Evolutionary conservation across 2,329 filamentous ascomycete genomes (phyloP), one percentile per base, ranked within the genome.

Genomic region (Bretziella fagacearum): DNA sequence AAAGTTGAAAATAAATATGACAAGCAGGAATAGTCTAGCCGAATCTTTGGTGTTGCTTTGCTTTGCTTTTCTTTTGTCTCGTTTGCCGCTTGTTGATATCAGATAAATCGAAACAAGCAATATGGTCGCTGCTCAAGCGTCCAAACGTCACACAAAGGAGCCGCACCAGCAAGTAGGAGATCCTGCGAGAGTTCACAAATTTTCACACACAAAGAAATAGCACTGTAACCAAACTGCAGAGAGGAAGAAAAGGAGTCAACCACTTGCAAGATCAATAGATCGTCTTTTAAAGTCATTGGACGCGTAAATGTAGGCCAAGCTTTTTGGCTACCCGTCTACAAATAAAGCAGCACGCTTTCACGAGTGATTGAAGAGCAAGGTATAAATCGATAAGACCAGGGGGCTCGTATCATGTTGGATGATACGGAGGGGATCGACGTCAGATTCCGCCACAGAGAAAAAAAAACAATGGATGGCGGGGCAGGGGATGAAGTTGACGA

Each of bases 391-490:
- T 33, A 33, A 10, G n/a, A 18, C 20, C 35, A 17, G 23, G 35
- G 35, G 35, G 35, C 15, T 39, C 35, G 35, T 39, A 39, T 39
- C 35, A 39, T 22, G 35, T 39, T 39, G 35, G 35, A 39, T 39
- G 35, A 39, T n/a, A 39, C 35, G 35, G 35, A 39, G 35, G 35
- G 20, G 35, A 39, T 39, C 35, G 6, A 20, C 35, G 23, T 5
- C 11, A n/a, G 35, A 11, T 10, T 20, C 18, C 20, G 18, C 18
- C 15, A 39, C 18, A 22, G 7, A 39, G 18, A 11, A 39, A 18
- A 39, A 39, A 18, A 39, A 39, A 13, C 15, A 39, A 10, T 22
- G n/a, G 7, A 10, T 20, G 35, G 27, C 27, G 6, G 13, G 15
- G 13, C 35, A 6, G 23, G 20, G 18, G 18, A 4, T 10, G 4